phyloP scores from a whole-genome alignment of 139 green algal genomes.

The Tetraselmis striata region DNA sequence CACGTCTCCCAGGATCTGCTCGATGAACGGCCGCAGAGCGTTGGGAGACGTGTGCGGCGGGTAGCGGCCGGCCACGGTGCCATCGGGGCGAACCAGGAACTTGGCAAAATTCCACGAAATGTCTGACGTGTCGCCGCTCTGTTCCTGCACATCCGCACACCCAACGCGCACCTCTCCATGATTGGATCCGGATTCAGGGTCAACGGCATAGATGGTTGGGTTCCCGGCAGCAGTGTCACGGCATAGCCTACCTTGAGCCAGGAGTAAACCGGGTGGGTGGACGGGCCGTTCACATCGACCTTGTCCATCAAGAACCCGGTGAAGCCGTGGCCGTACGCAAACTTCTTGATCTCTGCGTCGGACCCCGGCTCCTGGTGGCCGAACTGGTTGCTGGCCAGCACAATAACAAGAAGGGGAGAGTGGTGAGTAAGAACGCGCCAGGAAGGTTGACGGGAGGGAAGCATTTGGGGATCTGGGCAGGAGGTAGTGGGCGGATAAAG shows the following conservation, averaged over 20 bases:
- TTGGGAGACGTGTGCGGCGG: background rate
- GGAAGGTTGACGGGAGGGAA: too few species aligned
- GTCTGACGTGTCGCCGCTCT: background rate
- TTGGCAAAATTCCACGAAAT: background rate
- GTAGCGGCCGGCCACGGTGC: background rate
- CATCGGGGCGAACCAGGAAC: background rate
- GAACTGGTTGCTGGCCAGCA: conserved; percentile 31
- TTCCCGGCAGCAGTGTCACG: too few species aligned
- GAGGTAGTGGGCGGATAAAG: conserved; percentile 1
- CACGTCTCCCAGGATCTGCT: background rate
- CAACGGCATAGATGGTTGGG: too few species aligned
- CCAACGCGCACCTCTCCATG: too few species aligned
- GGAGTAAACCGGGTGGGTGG: conserved; percentile 12
- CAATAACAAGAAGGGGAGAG: too few species aligned
- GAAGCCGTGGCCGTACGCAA: conserved; percentile 20
- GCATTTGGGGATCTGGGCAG: background rate
- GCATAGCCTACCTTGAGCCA: conserved; percentile 10
- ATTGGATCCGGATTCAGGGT: too few species aligned
- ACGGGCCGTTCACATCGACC: conserved; percentile 20
- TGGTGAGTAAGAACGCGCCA: too few species aligned
- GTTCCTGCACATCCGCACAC: background rate
- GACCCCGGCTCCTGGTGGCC: conserved; percentile 31
- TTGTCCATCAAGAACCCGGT: conserved; percentile 27
- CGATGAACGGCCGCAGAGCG: background rate
- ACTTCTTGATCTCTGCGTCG: conserved; percentile 28